Evolutionary conservation across 306 rosid genomes (phyloP).

Genomic region (Begonia peltatifolia): DNA sequence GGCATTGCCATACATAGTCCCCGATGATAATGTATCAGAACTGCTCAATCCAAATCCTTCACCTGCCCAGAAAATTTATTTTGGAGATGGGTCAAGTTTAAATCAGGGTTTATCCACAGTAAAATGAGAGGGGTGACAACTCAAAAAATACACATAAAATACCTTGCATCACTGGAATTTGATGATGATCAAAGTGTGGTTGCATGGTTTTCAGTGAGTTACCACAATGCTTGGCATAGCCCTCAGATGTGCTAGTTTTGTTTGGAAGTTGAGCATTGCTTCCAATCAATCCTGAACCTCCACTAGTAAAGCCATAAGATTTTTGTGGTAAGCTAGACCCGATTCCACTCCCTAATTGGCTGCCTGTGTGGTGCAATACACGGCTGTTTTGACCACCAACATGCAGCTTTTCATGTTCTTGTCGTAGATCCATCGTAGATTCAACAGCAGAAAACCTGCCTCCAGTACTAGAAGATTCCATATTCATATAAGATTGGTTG

Average conservation of each 20-base stretch:
- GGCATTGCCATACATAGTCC: constrained; percentile 44
- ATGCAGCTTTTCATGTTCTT: constrained; percentile 66
- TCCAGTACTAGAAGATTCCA: constrained; percentile 49
- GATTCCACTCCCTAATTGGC: constrained; percentile 67
- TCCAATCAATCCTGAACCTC: constrained; percentile 67
- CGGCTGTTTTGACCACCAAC: constrained; percentile 58
- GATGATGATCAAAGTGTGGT: constrained; percentile 61
- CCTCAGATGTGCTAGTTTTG: constrained; percentile 57
- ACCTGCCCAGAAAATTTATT: constrained; percentile 38
- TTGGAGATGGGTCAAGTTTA: constrained; percentile 4
- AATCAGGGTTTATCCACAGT: constrained; percentile 1
- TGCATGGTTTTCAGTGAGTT: constrained; percentile 62
- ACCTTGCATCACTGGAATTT: constrained; percentile 51
- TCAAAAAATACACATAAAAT: constrained; percentile 6
- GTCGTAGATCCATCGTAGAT: constrained; percentile 44
- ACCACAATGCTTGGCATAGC: constrained; percentile 33
- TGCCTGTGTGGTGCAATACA: constrained; percentile 51
- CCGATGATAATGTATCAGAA: constrained; percentile 57
- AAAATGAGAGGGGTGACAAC: background rate
- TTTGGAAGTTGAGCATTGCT: constrained; percentile 41
- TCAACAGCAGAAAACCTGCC: constrained; percentile 57
- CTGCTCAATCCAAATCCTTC: constrained; percentile 62
- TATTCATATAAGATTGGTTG: constrained; percentile 42
- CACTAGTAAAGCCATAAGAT: constrained; percentile 70
- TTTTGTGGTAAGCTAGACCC: constrained; percentile 67